phyloP scores from a whole-genome alignment of 2,329 filamentous ascomycete species.

The Fusarium sublunatum region DNA sequence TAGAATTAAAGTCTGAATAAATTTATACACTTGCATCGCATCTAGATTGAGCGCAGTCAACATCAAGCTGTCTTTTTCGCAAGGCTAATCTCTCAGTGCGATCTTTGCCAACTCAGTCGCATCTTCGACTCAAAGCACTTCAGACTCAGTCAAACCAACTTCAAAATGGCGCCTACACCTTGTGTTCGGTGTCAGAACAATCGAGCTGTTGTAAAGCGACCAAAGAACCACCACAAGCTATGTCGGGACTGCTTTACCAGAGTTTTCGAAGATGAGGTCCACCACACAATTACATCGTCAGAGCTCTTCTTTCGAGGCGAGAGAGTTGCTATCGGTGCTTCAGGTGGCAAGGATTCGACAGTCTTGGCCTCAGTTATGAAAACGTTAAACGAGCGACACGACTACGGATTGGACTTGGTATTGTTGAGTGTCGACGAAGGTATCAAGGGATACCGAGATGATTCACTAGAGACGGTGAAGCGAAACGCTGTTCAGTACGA shows the following conservation, averaged over 20 bases:
- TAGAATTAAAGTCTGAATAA: conserved; percentile 21
- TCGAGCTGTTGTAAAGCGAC: conserved; percentile 88
- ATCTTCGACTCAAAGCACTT: neutral
- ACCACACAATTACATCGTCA: conserved; percentile 87
- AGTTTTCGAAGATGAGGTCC: conserved; percentile 92
- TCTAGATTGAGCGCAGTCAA: neutral
- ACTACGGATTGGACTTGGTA: conserved; percentile 86
- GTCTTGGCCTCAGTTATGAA: conserved; percentile 95
- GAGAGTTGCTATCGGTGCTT: conserved; percentile 91
- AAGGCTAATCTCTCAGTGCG: neutral
- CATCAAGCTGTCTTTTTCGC: neutral
- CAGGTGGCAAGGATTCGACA: conserved; percentile 96
- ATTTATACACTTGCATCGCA: neutral
- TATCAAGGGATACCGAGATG: conserved; percentile 96
- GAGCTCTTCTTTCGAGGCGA: conserved; percentile 87
- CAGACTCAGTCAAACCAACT: conserved; percentile 10
- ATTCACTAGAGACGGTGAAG: conserved; percentile 96
- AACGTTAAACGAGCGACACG: conserved; percentile 88
- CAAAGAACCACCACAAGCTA: conserved; percentile 94
- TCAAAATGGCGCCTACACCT: conserved; percentile 76
- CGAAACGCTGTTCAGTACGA: conserved; percentile 90
- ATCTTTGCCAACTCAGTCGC: neutral
- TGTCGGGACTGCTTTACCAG: conserved; percentile 89
- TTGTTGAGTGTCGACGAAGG: conserved; percentile 95
- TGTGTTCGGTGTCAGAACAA: conserved; percentile 82